These are phyloP conservation scores for Dacryopinax primogenitus DNA, from an alignment of 768 basidiomycete genomes.

Conservation along the genomic window DNA sequence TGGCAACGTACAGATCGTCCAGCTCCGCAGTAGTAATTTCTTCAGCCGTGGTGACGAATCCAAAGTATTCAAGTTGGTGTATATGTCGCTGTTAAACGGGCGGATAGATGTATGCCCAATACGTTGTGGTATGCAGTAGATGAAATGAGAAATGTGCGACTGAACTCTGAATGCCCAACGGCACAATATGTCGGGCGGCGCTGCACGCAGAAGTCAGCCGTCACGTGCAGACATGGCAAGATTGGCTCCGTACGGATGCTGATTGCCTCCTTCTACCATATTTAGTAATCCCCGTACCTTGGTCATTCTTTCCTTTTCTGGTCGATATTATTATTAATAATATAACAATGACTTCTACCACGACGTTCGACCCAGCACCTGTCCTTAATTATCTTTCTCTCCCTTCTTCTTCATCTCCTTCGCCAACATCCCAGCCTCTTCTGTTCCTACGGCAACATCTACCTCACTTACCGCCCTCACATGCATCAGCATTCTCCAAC, in stretches of 20 bases:
- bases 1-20: background rate
- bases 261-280: background rate
- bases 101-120: background rate
- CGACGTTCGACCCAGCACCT: background rate
- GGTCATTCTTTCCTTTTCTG: too few species aligned
- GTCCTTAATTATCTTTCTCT: background rate
- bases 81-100: background rate
- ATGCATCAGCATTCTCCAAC: background rate
- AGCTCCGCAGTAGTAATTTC: conserved; percentile 5
- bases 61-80: background rate
- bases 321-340: too few species aligned
- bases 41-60: background rate
- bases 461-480: background rate
- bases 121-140: background rate
- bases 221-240: background rate
- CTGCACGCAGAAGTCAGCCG: conserved; percentile 9
- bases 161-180: too few species aligned
- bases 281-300: too few species aligned
- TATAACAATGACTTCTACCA: background rate
- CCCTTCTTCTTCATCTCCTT: background rate
- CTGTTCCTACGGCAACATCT: background rate
- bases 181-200: background rate
- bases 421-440: background rate
- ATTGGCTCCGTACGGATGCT: background rate
- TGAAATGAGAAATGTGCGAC: background rate